Base-by-base conservation (phyloP, 257 asterid species). In the Gardenia jasminoides region DNA sequence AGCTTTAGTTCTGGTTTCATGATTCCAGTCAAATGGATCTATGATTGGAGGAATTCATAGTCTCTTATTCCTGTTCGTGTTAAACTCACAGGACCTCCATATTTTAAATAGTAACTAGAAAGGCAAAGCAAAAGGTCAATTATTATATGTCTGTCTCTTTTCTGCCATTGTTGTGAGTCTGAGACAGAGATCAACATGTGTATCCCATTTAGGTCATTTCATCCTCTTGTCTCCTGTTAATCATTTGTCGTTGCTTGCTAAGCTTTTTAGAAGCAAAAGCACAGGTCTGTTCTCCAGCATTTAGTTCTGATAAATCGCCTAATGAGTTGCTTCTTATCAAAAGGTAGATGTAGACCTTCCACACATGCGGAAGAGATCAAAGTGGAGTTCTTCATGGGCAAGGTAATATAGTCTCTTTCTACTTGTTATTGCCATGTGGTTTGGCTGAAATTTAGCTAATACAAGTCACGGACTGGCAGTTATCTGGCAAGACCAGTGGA, bases 401-500 rank as follows among this genome's bases (percentile, higher is more conserved):
- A 94, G 91, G 98, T 91, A 77, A 76, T 39, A 72, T 66, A 10
- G 36, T 7, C 65, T 58, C 47, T 31, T 9, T 48, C 24, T 24
- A 2, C 26, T 20, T 78, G 54, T 10, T 11, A 24, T 36, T 67
- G 28, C 17, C 79, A 22, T 48, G 33, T 36, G 15, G 31, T 44
- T 54, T 30, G 24, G 30, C 48, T 48, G 19, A 43, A 20, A 70
- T 31, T 59, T 74, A 58, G 68, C 78, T 80, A 33, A 86, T 19
- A 58, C 43, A 41, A 47, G 48, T 75, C 73, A 44, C 78, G 77
- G 82, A 72, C 58, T 77, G 71, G 24, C 77, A 94, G 97, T 80
- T 94, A 94, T 86, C 91, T 92, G 44, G 97, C 97, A 72, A 87
- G 97, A 66, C 98, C 97, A 28, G 12, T 84, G 56, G 97, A 92